Evolutionary conservation across 495 filamentous ascomycete species (phyloP).

Genomic region (Hypoxylon cercidicola): DNA sequence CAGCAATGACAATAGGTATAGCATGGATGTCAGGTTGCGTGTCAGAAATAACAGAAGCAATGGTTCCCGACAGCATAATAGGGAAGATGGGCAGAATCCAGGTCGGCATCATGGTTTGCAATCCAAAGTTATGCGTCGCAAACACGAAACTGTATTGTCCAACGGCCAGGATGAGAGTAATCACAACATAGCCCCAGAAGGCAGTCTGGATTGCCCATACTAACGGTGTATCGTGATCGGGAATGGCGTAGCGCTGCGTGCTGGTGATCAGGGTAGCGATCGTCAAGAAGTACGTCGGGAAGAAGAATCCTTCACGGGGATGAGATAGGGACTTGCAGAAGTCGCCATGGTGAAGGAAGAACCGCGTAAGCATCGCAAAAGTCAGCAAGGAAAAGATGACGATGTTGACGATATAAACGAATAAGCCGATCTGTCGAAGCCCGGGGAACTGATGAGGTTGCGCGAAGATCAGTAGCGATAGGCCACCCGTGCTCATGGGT

Average conservation of each 20-base stretch:
- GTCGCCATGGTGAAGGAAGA: constrained; percentile 62
- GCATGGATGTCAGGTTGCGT: constrained; percentile 56
- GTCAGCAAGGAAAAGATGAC: constrained; percentile 66
- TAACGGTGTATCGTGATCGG: constrained; percentile 51
- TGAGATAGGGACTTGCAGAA: constrained; percentile 67
- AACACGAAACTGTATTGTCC: constrained; percentile 65
- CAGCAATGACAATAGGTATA: constrained; percentile 60
- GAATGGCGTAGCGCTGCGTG: constrained; percentile 67
- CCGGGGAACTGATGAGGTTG: constrained; percentile 70
- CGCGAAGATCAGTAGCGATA: constrained; percentile 68
- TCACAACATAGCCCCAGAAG: constrained; percentile 63
- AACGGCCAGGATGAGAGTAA: constrained; percentile 56
- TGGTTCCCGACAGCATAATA: constrained; percentile 63
- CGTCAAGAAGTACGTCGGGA: constrained; percentile 73
- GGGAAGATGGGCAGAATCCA: constrained; percentile 70
- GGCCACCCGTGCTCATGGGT: constrained; percentile 70
- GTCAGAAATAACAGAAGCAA: constrained; percentile 56
- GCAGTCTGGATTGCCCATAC: constrained; percentile 51
- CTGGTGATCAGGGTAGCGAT: constrained; percentile 70
- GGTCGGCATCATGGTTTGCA: constrained; percentile 60
- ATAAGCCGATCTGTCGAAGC: constrained; percentile 66
- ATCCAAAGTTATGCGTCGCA: constrained; percentile 50
- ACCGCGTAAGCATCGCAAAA: constrained; percentile 63
- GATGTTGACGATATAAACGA: constrained; percentile 72
- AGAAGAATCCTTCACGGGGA: constrained; percentile 72